Percentiles rank a stretch among this genome's conserved stretches.
Evolutionary conservation across 1,284 basidiomycete genomes (phyloP).

Genomic region (Hypsizygus ulmarius): DNA sequence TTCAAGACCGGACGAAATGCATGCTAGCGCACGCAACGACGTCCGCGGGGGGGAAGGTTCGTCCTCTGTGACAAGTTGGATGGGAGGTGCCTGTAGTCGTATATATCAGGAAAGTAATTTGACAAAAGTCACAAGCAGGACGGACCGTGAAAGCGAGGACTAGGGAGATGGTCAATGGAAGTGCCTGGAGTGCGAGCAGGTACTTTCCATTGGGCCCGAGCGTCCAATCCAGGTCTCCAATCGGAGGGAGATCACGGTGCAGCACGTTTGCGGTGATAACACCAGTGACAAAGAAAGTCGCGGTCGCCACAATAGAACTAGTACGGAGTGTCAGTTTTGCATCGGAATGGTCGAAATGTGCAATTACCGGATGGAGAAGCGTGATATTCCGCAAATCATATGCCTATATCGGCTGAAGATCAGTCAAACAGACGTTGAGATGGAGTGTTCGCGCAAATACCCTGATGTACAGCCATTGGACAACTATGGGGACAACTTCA

Average conservation of each 20-base stretch:
- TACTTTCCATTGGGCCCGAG: conserved; percentile 32
- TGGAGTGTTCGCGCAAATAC: conserved; percentile 28
- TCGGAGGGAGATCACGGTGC: conserved; percentile 31
- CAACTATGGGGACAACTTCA: conserved; percentile 32
- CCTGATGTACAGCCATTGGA: conserved; percentile 62
- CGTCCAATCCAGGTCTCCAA: conserved; percentile 33
- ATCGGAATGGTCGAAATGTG: background rate
- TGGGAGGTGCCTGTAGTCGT: conserved; percentile 8
- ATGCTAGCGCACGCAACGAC: conserved; percentile 34
- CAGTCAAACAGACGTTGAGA: conserved; percentile 8
- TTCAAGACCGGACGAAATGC: conserved; percentile 44
- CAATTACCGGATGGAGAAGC: conserved; percentile 53
- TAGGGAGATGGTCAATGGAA: conserved; percentile 34
- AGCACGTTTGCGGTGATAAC: conserved; percentile 43
- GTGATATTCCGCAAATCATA: conserved; percentile 66
- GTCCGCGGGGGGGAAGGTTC: conserved; percentile 5
- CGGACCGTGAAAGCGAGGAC: conserved; percentile 37
- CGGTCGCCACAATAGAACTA: conserved; percentile 41
- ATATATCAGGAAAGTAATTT: conserved; percentile 2
- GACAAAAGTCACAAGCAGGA: conserved; percentile 1
- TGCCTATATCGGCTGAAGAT: conserved; percentile 41
- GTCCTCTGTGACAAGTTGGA: background rate
- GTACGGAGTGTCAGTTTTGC: conserved; percentile 1
- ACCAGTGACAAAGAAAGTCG: conserved; percentile 53
- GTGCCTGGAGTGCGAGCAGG: conserved; percentile 37